These are phyloP conservation scores for Leccinum broughii DNA, from an alignment of 768 basidiomycete genomes.

Conservation along the genomic window DNA sequence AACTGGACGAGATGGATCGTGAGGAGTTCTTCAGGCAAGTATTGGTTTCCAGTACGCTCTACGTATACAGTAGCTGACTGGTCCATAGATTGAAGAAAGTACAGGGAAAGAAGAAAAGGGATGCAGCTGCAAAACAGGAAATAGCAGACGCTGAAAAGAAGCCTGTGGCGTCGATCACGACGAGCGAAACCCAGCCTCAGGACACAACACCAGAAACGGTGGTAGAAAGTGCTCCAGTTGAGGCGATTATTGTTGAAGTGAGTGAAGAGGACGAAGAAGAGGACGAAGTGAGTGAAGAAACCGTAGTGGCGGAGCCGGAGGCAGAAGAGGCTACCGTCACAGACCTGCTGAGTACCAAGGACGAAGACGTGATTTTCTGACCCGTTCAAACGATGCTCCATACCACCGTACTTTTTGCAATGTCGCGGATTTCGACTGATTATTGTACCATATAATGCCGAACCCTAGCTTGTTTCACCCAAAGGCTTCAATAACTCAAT, in stretches of 20 bases:
- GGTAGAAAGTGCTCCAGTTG: too few relatives aligned
- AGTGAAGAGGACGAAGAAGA: conserved; percentile 29
- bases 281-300: conserved; percentile 25
- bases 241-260: background rate
- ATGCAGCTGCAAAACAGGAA: conserved; percentile 41
- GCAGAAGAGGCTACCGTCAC: conserved; percentile 36
- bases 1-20: conserved; percentile 98
- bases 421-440: background rate
- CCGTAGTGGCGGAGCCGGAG: conserved; percentile 14
- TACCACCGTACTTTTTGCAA: conserved; percentile 16
- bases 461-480: conserved; percentile 11
- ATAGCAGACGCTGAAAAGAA: conserved; percentile 8
- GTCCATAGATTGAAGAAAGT: conserved; percentile 85
- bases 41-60: background rate
- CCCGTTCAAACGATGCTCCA: conserved; percentile 1
- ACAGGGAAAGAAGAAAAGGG: conserved; percentile 94
- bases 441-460: conserved; percentile 16
- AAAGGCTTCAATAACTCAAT: background rate
- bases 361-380: conserved; percentile 93
- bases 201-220: conserved; percentile 1
- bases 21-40: conserved; percentile 88
- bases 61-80: conserved; percentile 2
- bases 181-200: conserved; percentile 7
- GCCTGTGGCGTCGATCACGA: conserved; percentile 5
- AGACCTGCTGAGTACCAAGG: conserved; percentile 83